These are phyloP conservation scores for Nyssa sinensis DNA, from an alignment of 148 eudicot genomes.

Conservation along the genomic window DNA sequence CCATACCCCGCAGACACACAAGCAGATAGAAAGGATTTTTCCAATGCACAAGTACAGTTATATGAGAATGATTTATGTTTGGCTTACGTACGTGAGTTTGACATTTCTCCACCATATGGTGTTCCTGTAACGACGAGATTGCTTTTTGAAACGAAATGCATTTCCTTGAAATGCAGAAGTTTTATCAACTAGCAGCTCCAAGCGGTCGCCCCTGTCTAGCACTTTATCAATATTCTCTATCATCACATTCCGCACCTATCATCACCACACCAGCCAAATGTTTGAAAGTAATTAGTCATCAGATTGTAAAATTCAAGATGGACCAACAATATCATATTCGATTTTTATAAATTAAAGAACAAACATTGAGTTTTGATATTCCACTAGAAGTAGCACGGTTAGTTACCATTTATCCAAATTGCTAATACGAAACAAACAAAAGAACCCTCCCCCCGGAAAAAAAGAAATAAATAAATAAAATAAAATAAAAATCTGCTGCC, in stretches of 20 bases:
- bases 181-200: slow-evolving; percentile 75
- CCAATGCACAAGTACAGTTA: neutral
- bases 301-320: neutral
- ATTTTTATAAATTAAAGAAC: neutral
- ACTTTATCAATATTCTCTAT: slow-evolving; percentile 88
- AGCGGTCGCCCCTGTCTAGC: slow-evolving; percentile 77
- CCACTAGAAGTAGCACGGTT: neutral
- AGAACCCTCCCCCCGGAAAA: too few relatives aligned
- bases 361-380: neutral
- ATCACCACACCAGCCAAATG: neutral
- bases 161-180: slow-evolving; percentile 70
- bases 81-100: slow-evolving; percentile 65
- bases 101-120: slow-evolving; percentile 87
- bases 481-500: neutral
- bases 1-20: neutral
- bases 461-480: too few relatives aligned
- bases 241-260: slow-evolving; percentile 81
- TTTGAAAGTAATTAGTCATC: neutral
- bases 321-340: neutral
- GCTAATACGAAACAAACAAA: too few relatives aligned
- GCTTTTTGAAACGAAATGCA: slow-evolving; percentile 73
- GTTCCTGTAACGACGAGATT: slow-evolving; percentile 70
- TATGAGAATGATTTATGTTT: neutral
- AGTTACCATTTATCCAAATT: neutral
- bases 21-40: neutral